phyloP scores from a whole-genome alignment of 2,329 filamentous ascomycete genomes.

The Sarocladium oryzae region DNA sequence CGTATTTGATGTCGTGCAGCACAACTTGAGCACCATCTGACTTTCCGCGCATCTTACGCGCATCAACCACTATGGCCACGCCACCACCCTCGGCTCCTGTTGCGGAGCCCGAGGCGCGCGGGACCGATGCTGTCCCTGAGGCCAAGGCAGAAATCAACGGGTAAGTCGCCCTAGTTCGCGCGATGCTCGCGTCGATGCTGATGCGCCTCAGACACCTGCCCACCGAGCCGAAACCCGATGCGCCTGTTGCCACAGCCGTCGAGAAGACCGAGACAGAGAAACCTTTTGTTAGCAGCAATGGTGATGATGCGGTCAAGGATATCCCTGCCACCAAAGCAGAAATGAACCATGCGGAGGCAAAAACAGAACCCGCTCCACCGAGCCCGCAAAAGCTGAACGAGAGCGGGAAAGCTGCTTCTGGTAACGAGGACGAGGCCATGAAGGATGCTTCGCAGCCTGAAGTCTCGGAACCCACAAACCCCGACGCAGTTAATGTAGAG shows the following conservation, averaged over 20 bases:
- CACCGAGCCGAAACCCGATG: not conserved
- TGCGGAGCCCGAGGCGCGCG: not conserved
- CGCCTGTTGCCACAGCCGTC: not conserved
- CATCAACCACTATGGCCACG: constrained; percentile 5
- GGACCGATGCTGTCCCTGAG: constrained; percentile 2
- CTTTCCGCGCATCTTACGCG: constrained; percentile 11
- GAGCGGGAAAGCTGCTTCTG: not conserved
- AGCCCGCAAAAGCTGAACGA: not conserved
- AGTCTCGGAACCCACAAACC: constrained; percentile 8
- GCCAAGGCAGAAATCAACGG: constrained; percentile 10
- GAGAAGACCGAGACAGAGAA: not conserved
- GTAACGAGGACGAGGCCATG: not conserved
- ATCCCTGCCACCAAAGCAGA: not conserved
- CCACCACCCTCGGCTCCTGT: constrained; percentile 6
- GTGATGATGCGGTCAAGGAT: not conserved
- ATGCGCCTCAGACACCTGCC: constrained; percentile 2
- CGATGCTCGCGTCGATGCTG: not conserved
- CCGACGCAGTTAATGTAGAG: not conserved
- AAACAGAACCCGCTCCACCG: constrained; percentile 12
- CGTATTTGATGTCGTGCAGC: constrained; percentile 1
- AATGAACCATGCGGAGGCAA: not conserved
- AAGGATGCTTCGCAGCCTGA: constrained; percentile 13
- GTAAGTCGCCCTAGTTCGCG: constrained; percentile 3
- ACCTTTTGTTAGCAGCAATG: not conserved
- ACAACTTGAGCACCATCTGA: not conserved